Base-by-base conservation (phyloP, 331 rosid genomes). In the Pyrus hybrid region DNA sequence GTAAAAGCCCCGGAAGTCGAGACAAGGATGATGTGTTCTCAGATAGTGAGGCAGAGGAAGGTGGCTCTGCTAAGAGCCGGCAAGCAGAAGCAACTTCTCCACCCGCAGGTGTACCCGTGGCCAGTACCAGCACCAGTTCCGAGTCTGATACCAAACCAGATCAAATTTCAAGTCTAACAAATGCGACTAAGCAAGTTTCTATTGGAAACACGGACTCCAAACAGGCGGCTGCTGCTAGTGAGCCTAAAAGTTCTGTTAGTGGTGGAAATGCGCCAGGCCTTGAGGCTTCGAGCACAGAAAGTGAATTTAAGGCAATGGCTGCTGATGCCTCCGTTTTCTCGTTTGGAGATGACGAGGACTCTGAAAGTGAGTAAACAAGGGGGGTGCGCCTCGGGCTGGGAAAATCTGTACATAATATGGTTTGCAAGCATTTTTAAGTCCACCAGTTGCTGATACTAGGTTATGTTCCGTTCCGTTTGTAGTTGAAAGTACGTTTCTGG, bases 281-380 rank as follows among this genome's bases (percentile, higher is more conserved):
- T 3, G 92, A 81, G 71, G 80, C 54, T 63, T 81, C 90, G 53
- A 82, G 86, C 80, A 56, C 93, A 2, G 97, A 87, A 72, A 95
- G 99, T 75, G 99, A 95, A 72, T 95, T 95, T 66, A 95, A 95
- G 94, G 97, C 96, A 71, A 92, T 95, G 97, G 99, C 99, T 13
- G 99, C 99, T 25, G 99, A 95, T 90, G 93, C 99, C 43, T 95
- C 99, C 23, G 99, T 92, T 22, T 95, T 95, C 73, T 80, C 97
- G 13, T 95, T 95, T 21, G 99, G 99, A 62, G 97, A 95, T 26
- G 99, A 94, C 0, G 99, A 95, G 72, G 99, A 95, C 83, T 92
- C 85, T 6, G 97, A 95, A 81, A 95, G 97, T 70, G 99, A 92
- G 80, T 91, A 83, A 86, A 81, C 60, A 47, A 20, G 71, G 56